Base-by-base conservation (phyloP, 129 eudicot genomes). In the Cynara cardunculus region DNA sequence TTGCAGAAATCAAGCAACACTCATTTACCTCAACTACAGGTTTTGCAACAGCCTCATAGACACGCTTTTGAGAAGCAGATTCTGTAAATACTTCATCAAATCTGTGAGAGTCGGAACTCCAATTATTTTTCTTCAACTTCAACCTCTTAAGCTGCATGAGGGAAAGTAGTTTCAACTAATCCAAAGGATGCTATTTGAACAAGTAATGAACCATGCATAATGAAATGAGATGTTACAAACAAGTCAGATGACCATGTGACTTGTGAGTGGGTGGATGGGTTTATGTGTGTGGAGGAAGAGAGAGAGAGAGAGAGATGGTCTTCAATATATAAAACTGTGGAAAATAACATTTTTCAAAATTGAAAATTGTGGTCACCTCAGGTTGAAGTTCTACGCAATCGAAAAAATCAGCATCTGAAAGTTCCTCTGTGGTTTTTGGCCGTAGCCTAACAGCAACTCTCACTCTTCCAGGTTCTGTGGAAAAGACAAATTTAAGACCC, bases 371-470 rank as follows among this genome's bases (percentile, higher is more conserved):
- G 37, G 53, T 88, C 49, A 95, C 99, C 98, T 96, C 99, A 44
- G 98, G 97, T 81, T 89, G 97, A 79, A 86, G 83, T 81, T 96
- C 97, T 37, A 96, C 92, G 64, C 94, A 96, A 62, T 96, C 97
- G 34, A 88, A 78, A 87, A 84, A 87, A 87, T 96, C 99, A 65
- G 90, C 91, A 78, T 92, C 97, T n/a, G 91, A 85, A 25, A 84
- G 87, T 67, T 96, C 99, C 87, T 90, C 93, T 24, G 90, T 83
- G 83, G 90, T 92, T 88, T 86, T 89, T 26, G 99, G 99, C 35
- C 99, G 89, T 26, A 96, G 85, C 80, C 99, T 91, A 34, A 96
- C 88, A 66, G 99, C 93, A 88, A 96, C 99, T 84, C 99, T 89
- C 41, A 96, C 99, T 83, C 99, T 96, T 71, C 92, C 98, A 71